Base-by-base conservation (phyloP, 2,329 filamentous ascomycete species). In the Aquanectria penicillioides region DNA sequence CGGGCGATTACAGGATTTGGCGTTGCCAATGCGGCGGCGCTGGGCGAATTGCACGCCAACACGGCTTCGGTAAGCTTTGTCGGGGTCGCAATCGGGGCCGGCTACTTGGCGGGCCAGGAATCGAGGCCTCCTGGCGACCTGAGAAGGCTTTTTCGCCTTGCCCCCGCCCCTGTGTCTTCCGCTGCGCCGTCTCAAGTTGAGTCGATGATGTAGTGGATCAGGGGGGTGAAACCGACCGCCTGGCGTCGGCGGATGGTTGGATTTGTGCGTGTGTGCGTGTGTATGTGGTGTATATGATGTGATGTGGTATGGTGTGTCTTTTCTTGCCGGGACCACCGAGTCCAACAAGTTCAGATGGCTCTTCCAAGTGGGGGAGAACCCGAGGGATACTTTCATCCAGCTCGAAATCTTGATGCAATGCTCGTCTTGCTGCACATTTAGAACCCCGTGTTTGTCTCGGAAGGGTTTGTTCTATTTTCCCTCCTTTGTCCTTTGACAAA, bases 141-240 rank as follows among this genome's bases (percentile, higher is more conserved):
- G 36, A 9, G 9, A n/a, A 28, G 7, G 31, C 15, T 37, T 18
- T 40, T 18, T 51, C 17, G 47, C 29, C 36, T 44, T 23, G 18
- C 9, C 12, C 8, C n/a, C 44, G 29, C 25, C 17, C 43, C 12
- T n/a, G n/a, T 20, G 34, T 38, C 22, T 17, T 37, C 38, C 11
- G 29, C 18, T 15, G 40, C 29, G 22, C 15, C 37, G 54, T 50
- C 37, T 57, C 38, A 36, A 17, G 29, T 43, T 11, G 31, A 61
- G 51, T 69, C 65, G 59, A 69, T 68, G 65, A 69, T 69, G 67
- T 60, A 66, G 67, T 60, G 65, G 56, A 54, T 48, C 67, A 67
- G 62, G 66, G 64, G 59, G 63, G 47, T 34, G 57, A 54, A 66
- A 68, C 66, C 57, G 61, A 61, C 59, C 37, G 66, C 13, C 36